These are phyloP conservation scores for Rhodotorula sp. DNA, from an alignment of 1,284 basidiomycete genomes.

Conservation along the genomic window DNA sequence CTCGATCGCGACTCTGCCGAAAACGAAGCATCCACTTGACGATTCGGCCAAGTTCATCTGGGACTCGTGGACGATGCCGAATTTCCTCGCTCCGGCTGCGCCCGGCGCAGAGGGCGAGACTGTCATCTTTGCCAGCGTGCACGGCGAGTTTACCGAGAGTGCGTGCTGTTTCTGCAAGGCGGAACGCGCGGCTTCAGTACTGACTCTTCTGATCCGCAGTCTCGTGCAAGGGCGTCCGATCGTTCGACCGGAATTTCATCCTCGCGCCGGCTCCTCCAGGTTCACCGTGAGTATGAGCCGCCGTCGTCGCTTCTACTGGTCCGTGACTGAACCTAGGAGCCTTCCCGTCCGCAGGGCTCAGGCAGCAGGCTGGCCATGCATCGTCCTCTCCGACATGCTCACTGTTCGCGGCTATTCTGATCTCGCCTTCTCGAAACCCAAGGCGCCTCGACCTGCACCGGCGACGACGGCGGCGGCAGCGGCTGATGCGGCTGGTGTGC, in stretches of 20 bases:
- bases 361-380: constrained; percentile 79
- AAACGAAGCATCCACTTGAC: constrained; percentile 71
- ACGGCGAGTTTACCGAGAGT: constrained; percentile 92
- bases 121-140: constrained; percentile 73
- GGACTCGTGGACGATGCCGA: constrained; percentile 67
- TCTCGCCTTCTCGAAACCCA: constrained; percentile 50
- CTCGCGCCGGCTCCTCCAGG: constrained; percentile 74
- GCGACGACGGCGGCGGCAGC: background rate
- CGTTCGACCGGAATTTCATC: constrained; percentile 90
- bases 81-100: constrained; percentile 48
- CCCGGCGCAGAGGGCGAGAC: constrained; percentile 59
- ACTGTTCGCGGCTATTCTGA: constrained; percentile 79
- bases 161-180: constrained; percentile 42
- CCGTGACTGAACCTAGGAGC: background rate
- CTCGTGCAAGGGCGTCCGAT: constrained; percentile 66
- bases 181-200: constrained; percentile 44
- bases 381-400: constrained; percentile 84
- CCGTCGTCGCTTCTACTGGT: background rate
- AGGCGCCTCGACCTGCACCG: constrained; percentile 22
- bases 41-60: constrained; percentile 78
- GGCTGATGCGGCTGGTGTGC: constrained; percentile 10
- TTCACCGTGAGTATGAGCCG: constrained; percentile 59
- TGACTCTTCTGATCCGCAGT: constrained; percentile 42
- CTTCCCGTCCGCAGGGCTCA: constrained; percentile 61
- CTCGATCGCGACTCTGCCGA: constrained; percentile 65